These are phyloP conservation scores for Yamadazyma atmosphaerica DNA, from an alignment of 1,139 yeast species.

Conservation along the genomic window DNA sequence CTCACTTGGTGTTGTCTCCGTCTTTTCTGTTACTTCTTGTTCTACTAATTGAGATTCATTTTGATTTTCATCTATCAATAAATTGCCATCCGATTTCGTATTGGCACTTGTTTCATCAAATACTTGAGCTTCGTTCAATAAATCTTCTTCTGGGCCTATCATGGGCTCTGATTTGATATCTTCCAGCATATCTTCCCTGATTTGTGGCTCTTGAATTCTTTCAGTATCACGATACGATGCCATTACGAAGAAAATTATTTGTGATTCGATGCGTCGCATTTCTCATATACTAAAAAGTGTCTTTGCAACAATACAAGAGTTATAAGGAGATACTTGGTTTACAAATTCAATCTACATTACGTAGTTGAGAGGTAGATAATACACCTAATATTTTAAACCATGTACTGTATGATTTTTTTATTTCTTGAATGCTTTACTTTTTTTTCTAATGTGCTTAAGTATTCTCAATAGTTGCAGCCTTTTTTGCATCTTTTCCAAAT, in stretches of 20 bases:
- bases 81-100: neutral
- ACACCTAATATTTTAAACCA: no score
- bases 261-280: neutral
- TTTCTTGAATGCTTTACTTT: no score
- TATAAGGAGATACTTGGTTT: no score
- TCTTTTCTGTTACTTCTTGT: neutral
- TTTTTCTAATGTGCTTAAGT: neutral
- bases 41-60: no score
- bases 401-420: no score
- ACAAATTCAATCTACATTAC: no score
- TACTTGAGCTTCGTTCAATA: neutral
- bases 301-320: neutral
- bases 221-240: neutral
- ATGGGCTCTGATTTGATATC: conserved; percentile 10
- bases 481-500: neutral
- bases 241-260: neutral
- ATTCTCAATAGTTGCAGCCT: neutral
- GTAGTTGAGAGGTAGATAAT: no score
- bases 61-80: neutral
- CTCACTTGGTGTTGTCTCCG: neutral
- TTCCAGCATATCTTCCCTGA: neutral
- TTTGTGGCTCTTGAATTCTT: neutral
- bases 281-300: neutral
- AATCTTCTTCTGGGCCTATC: conserved; percentile 4
- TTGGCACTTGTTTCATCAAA: neutral